Percentiles rank a stretch among this genome's conserved stretches.
Evolutionary conservation across 2,329 filamentous ascomycete species (phyloP).

Genomic region (Curvularia eragrostidis): DNA sequence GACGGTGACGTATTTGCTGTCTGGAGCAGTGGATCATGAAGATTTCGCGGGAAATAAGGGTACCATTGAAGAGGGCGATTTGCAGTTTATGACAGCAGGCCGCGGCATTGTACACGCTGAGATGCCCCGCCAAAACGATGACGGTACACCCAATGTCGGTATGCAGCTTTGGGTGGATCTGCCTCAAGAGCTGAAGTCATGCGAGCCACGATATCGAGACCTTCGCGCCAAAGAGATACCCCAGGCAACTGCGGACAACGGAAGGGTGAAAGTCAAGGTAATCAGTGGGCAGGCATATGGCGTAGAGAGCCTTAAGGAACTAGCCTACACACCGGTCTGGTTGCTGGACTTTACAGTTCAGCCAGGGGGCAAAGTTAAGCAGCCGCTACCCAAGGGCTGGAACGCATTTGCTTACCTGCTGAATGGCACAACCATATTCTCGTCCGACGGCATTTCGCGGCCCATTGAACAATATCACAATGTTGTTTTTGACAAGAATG

Average conservation of each 20-base stretch:
- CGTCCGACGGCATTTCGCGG: constrained; percentile 40
- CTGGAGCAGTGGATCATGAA: constrained; percentile 86
- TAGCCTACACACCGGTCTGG: constrained; percentile 98
- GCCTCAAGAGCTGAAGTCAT: constrained; percentile 79
- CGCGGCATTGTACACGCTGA: constrained; percentile 92
- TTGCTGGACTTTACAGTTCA: constrained; percentile 81
- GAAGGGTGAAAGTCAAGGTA: constrained; percentile 81
- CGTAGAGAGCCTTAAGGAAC: constrained; percentile 83
- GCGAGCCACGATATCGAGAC: constrained; percentile 92
- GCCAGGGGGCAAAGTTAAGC: constrained; percentile 78
- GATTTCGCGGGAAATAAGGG: constrained; percentile 88
- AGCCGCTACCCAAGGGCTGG: constrained; percentile 80
- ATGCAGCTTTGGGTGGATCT: constrained; percentile 97
- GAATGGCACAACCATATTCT: constrained; percentile 71
- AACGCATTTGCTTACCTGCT: constrained; percentile 90
- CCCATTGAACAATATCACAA: constrained; percentile 78
- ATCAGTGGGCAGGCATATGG: constrained; percentile 87
- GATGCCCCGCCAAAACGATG: constrained; percentile 82
- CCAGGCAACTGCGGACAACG: constrained; percentile 70
- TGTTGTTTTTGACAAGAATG: constrained; percentile 82
- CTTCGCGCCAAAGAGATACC: constrained; percentile 82
- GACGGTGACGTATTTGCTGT: constrained; percentile 87
- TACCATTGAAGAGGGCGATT: constrained; percentile 82
- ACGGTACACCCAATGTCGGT: constrained; percentile 80
- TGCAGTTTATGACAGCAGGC: constrained; percentile 98